Conservation (phyloP, 192 early-diverging fungal genomes). For the Rhizophlyctis rosea region DNA sequence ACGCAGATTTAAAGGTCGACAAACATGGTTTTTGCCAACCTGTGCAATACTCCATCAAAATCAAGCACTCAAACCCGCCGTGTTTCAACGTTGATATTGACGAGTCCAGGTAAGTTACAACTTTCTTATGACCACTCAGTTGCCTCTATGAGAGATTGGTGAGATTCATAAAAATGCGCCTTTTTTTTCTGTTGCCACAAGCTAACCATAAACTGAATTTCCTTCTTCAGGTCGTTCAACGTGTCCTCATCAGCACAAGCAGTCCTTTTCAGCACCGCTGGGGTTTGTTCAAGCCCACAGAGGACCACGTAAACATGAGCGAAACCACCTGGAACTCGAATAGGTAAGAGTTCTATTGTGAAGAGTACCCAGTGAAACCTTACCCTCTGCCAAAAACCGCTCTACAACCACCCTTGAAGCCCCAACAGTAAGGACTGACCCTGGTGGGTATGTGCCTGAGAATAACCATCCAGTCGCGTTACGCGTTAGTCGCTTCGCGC, state of each 20-base stretch:
- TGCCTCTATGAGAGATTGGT: slow-evolving; percentile 45
- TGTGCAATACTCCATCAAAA: slow-evolving; percentile 91
- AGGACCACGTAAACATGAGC: slow-evolving; percentile 86
- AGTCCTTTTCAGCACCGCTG: slow-evolving; percentile 79
- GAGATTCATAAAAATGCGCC: neutral
- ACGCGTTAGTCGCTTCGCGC: neutral
- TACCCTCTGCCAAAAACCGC: slow-evolving; percentile 74
- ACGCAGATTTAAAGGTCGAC: neutral
- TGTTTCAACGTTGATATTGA: slow-evolving; percentile 44
- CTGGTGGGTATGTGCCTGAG: slow-evolving; percentile 61
- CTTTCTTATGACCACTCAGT: slow-evolving; percentile 75
- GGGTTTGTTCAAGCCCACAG: slow-evolving; percentile 37
- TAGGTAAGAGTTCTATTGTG: neutral
- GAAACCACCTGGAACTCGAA: slow-evolving; percentile 66
- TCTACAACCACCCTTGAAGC: slow-evolving; percentile 61
- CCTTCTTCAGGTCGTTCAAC: slow-evolving; percentile 62
- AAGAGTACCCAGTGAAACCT: neutral
- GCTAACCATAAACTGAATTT: slow-evolving; percentile 73
- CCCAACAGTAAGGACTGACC: slow-evolving; percentile 59
- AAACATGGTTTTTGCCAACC: slow-evolving; percentile 41
- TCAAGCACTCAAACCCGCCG: slow-evolving; percentile 74
- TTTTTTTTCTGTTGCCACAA: neutral
- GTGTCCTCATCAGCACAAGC: slow-evolving; percentile 66
- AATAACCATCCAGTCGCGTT: neutral
- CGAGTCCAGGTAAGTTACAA: slow-evolving; percentile 77